Evolutionary conservation across 2,329 filamentous ascomycete genomes (phyloP), one percentile per base, ranked within the genome.

Genomic region (Gyromitra esculenta): DNA sequence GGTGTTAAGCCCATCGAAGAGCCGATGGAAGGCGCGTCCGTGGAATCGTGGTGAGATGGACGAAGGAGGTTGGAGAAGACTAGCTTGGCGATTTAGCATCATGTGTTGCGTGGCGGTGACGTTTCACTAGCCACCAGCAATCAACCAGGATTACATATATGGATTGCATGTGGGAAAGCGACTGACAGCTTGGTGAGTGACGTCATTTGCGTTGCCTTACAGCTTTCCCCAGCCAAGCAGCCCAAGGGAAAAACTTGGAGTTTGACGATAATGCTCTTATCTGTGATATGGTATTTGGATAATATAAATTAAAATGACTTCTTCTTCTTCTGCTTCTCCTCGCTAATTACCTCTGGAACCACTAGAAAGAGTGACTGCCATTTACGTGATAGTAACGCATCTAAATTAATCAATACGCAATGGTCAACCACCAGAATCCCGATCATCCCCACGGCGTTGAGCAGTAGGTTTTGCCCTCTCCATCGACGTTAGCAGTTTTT

Each of bases 61-160:
- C 68, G 73, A 72, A 74, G 72, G 75, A 75, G 74, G 74, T 76
- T 75, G 75, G 71, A 75, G 71, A 75, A 71, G 75, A 45, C 65
- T 39, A 69, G 25, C 75, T 77, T 77, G 71, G 75, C 71, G 65
- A 75, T 59, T 77, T 75, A 71, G 41, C 25, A 69, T 70, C 45
- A 37, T 70, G 37, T 52, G 57, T 39, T 72, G 48, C 35, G 72
- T 71, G 72, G 72, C 72, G 67, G 64, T 63, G 39, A 59, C 67
- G 50, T 65, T 50, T 70, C 65, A 75, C 72, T 57, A 75, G 72
- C 72, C 72, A 75, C 72, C 13, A 5, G 25, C 25, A 31, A 31
- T n/a, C 5, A 35, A 41, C 50, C 21, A 18, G 63, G 63, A 56
- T 66, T 54, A 45, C 48, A 68, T 2, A 21, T 25, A 15, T n/a